Percentiles rank a stretch among this genome's conserved stretches.
Conservation (phyloP, 2,329 filamentous ascomycete genomes). For the Reticulascus tulasneorum region DNA sequence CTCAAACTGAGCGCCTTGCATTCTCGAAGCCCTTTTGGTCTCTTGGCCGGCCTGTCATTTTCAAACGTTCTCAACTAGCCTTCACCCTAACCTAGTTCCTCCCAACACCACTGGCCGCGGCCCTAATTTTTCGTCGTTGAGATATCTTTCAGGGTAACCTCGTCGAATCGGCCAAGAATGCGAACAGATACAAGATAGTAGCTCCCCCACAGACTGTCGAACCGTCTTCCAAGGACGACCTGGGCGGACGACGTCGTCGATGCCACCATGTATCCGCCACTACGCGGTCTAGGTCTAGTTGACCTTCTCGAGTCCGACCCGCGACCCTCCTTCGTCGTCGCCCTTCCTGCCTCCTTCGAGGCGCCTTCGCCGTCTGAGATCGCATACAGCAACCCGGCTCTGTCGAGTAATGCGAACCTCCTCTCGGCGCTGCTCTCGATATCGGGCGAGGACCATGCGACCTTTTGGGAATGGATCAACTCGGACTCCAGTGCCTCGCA, state of each 20-base stretch:
- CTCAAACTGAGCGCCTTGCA: no score
- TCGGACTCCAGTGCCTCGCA: conserved; percentile 17
- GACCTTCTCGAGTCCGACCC: conserved; percentile 38
- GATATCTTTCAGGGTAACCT: no score
- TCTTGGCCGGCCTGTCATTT: no score
- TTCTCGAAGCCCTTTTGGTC: no score
- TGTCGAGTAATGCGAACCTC: conserved; percentile 24
- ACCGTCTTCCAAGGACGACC: no score
- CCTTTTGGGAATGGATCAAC: conserved; percentile 37
- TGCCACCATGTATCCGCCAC: conserved; percentile 13
- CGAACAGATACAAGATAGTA: no score
- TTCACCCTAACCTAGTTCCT: no score
- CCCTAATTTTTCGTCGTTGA: no score
- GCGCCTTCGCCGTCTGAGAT: conserved; percentile 13
- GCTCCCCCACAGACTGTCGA: no score
- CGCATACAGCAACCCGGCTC: conserved; percentile 34
- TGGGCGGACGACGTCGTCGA: conserved; percentile 8
- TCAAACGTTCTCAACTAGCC: no score
- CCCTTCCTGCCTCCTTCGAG: conserved; percentile 11
- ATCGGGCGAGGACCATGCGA: conserved; percentile 24
- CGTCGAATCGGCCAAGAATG: no score
- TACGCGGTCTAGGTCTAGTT: conserved; percentile 26
- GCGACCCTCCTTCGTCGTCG: conserved; percentile 36
- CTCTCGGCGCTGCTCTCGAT: conserved; percentile 25
- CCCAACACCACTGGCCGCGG: no score